A percentile compares a stretch with the other conserved stretches of the same genome.
These are phyloP conservation scores for Botryosphaeria dothidea DNA, from an alignment of 2,329 filamentous ascomycete genomes.

Conservation along the genomic window DNA sequence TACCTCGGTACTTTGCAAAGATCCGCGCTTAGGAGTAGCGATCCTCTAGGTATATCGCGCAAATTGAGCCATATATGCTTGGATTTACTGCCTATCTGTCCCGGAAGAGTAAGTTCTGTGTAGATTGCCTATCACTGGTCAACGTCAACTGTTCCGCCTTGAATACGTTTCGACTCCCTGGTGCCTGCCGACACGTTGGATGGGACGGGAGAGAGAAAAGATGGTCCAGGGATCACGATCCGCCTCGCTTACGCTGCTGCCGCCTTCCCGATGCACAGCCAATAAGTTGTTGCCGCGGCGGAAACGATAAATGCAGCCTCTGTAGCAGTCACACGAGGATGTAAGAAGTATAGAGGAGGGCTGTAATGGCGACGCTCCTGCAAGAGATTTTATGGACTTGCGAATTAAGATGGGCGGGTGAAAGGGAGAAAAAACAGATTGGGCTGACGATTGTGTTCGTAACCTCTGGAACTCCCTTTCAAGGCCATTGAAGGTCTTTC, in stretches of 20 bases:
- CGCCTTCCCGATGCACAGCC: not conserved
- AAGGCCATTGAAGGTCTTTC: too few relatives aligned
- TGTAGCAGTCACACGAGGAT: not conserved
- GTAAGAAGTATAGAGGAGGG: too few relatives aligned
- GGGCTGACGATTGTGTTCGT: too few relatives aligned
- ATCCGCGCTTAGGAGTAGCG: not conserved
- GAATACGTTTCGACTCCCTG: not conserved
- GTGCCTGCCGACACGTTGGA: not conserved
- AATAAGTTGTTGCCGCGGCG: not conserved
- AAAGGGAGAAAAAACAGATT: too few relatives aligned
- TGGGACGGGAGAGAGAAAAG: not conserved
- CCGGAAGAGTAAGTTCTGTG: not conserved
- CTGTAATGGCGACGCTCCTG: too few relatives aligned
- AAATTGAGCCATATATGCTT: not conserved
- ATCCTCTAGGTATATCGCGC: not conserved
- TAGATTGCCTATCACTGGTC: not conserved
- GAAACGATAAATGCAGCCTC: not conserved
- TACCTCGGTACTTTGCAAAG: not conserved
- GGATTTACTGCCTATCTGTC: not conserved
- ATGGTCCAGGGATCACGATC: not conserved
- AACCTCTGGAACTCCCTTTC: too few relatives aligned
- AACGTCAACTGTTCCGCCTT: not conserved
- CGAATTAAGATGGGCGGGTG: too few relatives aligned
- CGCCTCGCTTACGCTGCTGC: not conserved
- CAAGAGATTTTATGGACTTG: too few relatives aligned